phyloP scores from a whole-genome alignment of 1,139 yeast species.

The Pichia sp. region DNA sequence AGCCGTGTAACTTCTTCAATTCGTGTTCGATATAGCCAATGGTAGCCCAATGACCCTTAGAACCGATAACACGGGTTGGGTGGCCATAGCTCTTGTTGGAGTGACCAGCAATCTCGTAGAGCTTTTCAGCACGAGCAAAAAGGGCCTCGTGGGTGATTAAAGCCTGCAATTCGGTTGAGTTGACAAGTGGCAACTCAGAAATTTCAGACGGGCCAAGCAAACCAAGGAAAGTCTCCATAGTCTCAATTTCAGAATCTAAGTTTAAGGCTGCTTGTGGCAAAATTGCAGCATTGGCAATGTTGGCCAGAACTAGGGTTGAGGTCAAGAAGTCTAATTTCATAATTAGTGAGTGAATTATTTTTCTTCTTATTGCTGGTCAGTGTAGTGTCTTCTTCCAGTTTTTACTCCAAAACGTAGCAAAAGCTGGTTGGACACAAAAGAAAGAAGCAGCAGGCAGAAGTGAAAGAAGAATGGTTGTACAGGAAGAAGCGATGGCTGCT shows the following conservation, averaged over 20 bases:
- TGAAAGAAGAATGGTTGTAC: not conserved
- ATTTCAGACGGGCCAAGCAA: not conserved
- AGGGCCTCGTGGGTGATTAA: constrained; percentile 57
- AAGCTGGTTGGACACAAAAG: not conserved
- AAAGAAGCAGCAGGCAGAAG: not conserved
- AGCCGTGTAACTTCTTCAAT: constrained; percentile 50
- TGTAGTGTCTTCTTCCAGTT: not conserved
- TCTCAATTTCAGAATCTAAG: constrained; percentile 8
- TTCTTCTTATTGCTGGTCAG: not conserved
- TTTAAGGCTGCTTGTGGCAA: constrained; percentile 16
- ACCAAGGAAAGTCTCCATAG: not conserved
- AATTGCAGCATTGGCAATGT: constrained; percentile 10
- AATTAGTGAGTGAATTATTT: not conserved
- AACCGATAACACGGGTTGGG: constrained; percentile 91
- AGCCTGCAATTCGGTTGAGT: constrained; percentile 60
- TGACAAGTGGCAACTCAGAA: constrained; percentile 40
- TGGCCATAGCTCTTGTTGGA: constrained; percentile 62
- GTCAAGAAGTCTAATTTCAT: constrained; percentile 11
- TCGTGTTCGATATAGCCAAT: constrained; percentile 59
- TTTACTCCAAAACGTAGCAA: not conserved
- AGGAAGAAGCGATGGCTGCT: not conserved
- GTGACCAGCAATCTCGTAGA: constrained; percentile 59
- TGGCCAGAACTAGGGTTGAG: constrained; percentile 2
- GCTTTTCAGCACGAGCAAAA: constrained; percentile 54
- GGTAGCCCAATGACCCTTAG: constrained; percentile 80